Percentiles rank a stretch among this genome's conserved stretches.
Conservation (phyloP, 2,329 filamentous ascomycete genomes). For the Neurospora crassa region DNA sequence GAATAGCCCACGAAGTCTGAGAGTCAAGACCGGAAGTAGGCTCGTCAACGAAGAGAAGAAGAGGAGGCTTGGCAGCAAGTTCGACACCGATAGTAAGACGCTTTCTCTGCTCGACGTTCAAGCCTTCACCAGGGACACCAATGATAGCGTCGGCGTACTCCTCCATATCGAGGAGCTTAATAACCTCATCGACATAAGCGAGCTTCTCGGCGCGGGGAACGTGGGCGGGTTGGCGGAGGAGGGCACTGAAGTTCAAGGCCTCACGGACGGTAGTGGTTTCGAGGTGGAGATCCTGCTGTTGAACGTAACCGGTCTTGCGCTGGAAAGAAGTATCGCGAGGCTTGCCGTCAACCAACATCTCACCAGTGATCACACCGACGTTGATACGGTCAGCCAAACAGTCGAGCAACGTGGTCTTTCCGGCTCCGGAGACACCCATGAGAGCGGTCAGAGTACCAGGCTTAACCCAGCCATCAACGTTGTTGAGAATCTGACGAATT, state of each 20-base stretch:
- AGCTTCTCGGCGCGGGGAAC: slow-evolving; percentile 69
- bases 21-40: slow-evolving; percentile 90
- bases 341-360: slow-evolving; percentile 60
- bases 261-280: slow-evolving; percentile 80
- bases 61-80: slow-evolving; percentile 79
- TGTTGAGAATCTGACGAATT: slow-evolving; percentile 64
- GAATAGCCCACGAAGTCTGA: slow-evolving; percentile 88
- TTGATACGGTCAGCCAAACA: slow-evolving; percentile 77
- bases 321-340: slow-evolving; percentile 76
- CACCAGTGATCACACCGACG: slow-evolving; percentile 80
- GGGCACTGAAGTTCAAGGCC: slow-evolving; percentile 74
- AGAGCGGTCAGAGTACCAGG: slow-evolving; percentile 82
- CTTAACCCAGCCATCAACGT: slow-evolving; percentile 90
- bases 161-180: slow-evolving; percentile 83
- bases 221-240: slow-evolving; percentile 72
- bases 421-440: slow-evolving; percentile 89
- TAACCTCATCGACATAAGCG: slow-evolving; percentile 81
- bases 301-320: slow-evolving; percentile 84
- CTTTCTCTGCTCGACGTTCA: slow-evolving; percentile 62
- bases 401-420: slow-evolving; percentile 85
- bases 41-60: slow-evolving; percentile 89
- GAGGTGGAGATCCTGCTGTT: slow-evolving; percentile 86
- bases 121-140: slow-evolving; percentile 79
- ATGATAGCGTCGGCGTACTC: slow-evolving; percentile 85
- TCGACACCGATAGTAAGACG: slow-evolving; percentile 94